Base-by-base conservation (phyloP, 2,329 filamentous ascomycete species). In the Apiospora saccharicola region DNA sequence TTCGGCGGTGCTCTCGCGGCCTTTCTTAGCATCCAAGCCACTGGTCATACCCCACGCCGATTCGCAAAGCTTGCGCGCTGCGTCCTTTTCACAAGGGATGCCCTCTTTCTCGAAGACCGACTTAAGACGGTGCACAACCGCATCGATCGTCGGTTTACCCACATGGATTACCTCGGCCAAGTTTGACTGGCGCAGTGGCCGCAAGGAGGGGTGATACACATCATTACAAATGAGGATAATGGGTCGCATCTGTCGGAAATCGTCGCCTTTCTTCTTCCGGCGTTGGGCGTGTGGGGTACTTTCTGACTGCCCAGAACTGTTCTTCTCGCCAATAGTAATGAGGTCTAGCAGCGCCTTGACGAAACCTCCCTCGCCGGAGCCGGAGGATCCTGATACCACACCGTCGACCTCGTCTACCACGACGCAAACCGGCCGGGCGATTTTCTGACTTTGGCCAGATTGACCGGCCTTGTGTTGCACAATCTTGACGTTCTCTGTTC, bases 391-490 rank as follows among this genome's bases (percentile, higher is more conserved):
- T 30, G 93, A 88, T 2, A 97, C 94, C 0, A 97, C 96, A 53
- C 96, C 96, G 79, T 99, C 96, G 0, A 98, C 96, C 82, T 99
- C 96, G 78, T 99, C 96, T 0, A 99, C 94, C 2, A 99, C 89
- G 4, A 99, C 93, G 76, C 96, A 99, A 0, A 98, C 91, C 0
- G 96, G 97, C 73, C 92, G 94, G 16, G 94, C 95, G 46, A 92
- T 87, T 79, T 94, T 97, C 71, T 89, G 88, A 14, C 90, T 79
- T 83, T 82, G 90, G 77, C 78, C 86, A 77, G 86, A 78, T 73
- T 87, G 79, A 5, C 80, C 85, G 73, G 86, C 90, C 3, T 82
- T 84, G 71, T 92, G 90, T 71, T 90, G 87, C 12, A 94, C 91
- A 41, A 89, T 90, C 79, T 94, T 96, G 73, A 99, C 96, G 73